Evolutionary conservation across 768 basidiomycete genomes (phyloP).

Genomic region (Suillus fuscotomentosus): DNA sequence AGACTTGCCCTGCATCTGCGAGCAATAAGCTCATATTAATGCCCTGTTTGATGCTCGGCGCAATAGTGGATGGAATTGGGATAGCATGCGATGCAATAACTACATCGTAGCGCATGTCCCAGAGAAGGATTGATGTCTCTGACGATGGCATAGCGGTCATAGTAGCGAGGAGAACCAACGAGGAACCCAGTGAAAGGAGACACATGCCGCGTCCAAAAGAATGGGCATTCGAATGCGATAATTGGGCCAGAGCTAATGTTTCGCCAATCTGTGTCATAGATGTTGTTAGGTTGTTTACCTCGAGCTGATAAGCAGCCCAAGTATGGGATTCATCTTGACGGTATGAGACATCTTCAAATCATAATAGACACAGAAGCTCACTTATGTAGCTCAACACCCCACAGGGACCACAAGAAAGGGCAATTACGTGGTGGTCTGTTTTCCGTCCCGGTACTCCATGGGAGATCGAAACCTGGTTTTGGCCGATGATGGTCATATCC

Average conservation of each 20-base stretch:
- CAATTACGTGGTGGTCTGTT: constrained; percentile 2
- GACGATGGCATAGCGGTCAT: constrained; percentile 27
- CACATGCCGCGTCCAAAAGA: constrained; percentile 26
- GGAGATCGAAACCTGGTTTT: neutral
- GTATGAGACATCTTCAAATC: neutral
- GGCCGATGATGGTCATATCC: neutral
- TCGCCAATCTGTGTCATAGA: constrained; percentile 19
- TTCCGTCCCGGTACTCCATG: neutral
- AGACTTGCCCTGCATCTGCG: constrained; percentile 44
- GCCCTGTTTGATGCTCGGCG: constrained; percentile 24
- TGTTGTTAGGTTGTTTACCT: constrained; percentile 24
- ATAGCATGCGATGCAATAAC: constrained; percentile 54
- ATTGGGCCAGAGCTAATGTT: constrained; percentile 21
- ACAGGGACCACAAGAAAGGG: constrained; percentile 36
- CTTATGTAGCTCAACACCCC: constrained; percentile 53
- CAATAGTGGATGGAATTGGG: constrained; percentile 46
- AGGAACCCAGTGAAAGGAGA: constrained; percentile 52
- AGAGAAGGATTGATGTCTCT: constrained; percentile 56
- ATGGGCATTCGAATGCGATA: constrained; percentile 18
- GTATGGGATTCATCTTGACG: constrained; percentile 41
- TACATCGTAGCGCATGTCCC: constrained; percentile 70
- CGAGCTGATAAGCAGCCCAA: constrained; percentile 41
- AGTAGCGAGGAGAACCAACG: constrained; percentile 55
- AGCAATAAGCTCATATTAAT: constrained; percentile 32
- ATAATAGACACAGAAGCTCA: constrained; percentile 26